A percentile compares a stretch with the other conserved stretches of the same genome.
These are phyloP conservation scores for Fusarium circinatum DNA, from an alignment of 2,329 filamentous ascomycete species.

Conservation along the genomic window DNA sequence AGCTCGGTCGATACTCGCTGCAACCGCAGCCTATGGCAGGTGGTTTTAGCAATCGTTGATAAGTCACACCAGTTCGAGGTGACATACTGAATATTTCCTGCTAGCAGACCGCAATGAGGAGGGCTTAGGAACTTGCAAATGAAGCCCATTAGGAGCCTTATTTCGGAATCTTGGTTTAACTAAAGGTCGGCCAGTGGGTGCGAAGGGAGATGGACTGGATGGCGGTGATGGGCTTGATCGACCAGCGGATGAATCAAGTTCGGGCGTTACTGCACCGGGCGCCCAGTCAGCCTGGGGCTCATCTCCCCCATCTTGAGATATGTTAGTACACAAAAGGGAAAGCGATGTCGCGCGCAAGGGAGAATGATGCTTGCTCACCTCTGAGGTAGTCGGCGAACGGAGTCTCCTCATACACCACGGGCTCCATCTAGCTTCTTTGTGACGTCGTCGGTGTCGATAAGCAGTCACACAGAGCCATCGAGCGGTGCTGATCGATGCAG, in stretches of 20 bases:
- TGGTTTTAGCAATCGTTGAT: conserved; percentile 9
- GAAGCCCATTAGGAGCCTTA: conserved; percentile 57
- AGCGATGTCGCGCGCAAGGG: not conserved
- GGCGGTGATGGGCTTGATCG: conserved; percentile 58
- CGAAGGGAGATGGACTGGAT: conserved; percentile 62
- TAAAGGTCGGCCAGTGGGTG: conserved; percentile 65
- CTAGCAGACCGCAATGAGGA: conserved; percentile 58
- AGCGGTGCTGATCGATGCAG: conserved; percentile 28
- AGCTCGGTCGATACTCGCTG: conserved; percentile 76
- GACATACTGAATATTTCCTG: conserved; percentile 63
- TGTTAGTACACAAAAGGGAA: conserved; percentile 10
- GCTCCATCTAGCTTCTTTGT: conserved; percentile 71
- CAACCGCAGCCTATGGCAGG: conserved; percentile 69
- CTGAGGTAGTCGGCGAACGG: conserved; percentile 90
- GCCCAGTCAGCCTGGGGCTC: conserved; percentile 60
- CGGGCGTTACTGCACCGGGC: conserved; percentile 51
- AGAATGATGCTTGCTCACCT: conserved; percentile 63
- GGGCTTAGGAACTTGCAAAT: conserved; percentile 52
- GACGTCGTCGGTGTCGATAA: conserved; percentile 42
- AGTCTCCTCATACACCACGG: conserved; percentile 85
- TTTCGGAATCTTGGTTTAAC: conserved; percentile 64
- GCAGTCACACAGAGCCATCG: conserved; percentile 47
- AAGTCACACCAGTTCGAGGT: not conserved
- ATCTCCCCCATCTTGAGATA: conserved; percentile 58
- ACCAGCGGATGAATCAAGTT: conserved; percentile 44